Conservation (phyloP, 2,329 filamentous ascomycete genomes). For the Fusarium ambrosium region DNA sequence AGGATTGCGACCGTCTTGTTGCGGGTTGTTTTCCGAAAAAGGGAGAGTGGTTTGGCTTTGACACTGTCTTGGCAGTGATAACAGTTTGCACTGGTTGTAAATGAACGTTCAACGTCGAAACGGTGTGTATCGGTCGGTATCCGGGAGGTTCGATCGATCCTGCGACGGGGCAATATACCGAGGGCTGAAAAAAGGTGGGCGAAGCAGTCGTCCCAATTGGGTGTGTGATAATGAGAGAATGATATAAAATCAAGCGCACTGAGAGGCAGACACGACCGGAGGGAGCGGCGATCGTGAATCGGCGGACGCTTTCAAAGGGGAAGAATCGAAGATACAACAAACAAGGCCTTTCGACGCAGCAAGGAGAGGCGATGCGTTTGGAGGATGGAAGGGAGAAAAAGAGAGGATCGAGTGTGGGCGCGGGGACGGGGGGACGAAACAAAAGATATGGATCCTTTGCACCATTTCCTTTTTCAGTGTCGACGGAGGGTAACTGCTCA, state of each 20-base stretch:
- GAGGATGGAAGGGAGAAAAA: slow-evolving; percentile 26
- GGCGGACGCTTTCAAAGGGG: slow-evolving; percentile 32
- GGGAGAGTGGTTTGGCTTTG: slow-evolving; percentile 32
- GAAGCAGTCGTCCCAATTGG: slow-evolving; percentile 18
- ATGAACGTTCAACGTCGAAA: slow-evolving; percentile 51
- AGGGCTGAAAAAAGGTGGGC: slow-evolving; percentile 19
- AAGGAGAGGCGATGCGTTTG: slow-evolving; percentile 41
- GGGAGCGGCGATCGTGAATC: slow-evolving; percentile 39
- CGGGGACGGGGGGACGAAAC: slow-evolving; percentile 47
- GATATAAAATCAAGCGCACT: slow-evolving; percentile 36
- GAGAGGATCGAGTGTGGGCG: slow-evolving; percentile 20
- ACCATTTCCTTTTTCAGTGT: slow-evolving; percentile 11
- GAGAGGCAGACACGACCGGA: slow-evolving; percentile 36
- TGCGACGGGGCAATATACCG: slow-evolving; percentile 45
- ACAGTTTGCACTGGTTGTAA: slow-evolving; percentile 21
- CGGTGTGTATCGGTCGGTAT: slow-evolving; percentile 42
- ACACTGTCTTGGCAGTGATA: slow-evolving; percentile 33
- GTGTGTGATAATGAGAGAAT: slow-evolving; percentile 22
- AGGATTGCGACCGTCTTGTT: slow-evolving; percentile 29
- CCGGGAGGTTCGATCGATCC: slow-evolving; percentile 45
- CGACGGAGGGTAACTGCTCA: slow-evolving; percentile 1
- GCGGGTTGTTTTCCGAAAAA: slow-evolving; percentile 37
- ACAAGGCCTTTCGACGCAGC: slow-evolving; percentile 39
- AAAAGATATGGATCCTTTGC: slow-evolving; percentile 43
- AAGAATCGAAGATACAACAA: slow-evolving; percentile 45